Evolutionary conservation across 768 basidiomycete species (phyloP), one percentile per base, ranked within the genome.

Genomic region (Russula ochroleuca): DNA sequence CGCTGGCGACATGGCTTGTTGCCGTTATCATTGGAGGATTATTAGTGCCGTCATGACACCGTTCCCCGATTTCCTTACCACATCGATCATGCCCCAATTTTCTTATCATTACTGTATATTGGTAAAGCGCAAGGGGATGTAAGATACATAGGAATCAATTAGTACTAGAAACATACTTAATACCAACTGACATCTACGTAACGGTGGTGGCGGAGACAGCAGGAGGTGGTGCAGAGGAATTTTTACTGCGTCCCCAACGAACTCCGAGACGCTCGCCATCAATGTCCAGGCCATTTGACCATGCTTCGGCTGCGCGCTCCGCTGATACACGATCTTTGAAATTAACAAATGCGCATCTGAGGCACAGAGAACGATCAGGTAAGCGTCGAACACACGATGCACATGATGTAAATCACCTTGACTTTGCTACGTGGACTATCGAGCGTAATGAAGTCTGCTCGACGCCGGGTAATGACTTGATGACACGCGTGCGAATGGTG

Each of bases 261-360:
- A 96, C 82, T 50, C 81, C 78, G 11, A 89, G 82, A 38, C 78
- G 79, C 71, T 88, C 85, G 1, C 85, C 88, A 33, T 92, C 88
- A 28, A 98, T 79, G 68, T 96, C 95, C 11, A 98, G 78, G 1
- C 95, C 94, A 66, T 87, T 86, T n/a, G 92, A 85, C 85, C 95
- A 93, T 11, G 89, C 87, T 66, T 90, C 84, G 0, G 95, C 95
- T 0, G 92, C 94, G 17, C 79, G 78, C 75, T 99, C 97, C 17
- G 97, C 95, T n/a, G 83, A 79, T 7, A 79, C 71, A 21, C 97
- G 83, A 59, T 89, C 84, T 68, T 82, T 86, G 78, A 98, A 98
- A 74, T 98, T 98, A 58, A 97, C 82, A 74, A 99, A 99, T 1
- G 96, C 97, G 75, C 94, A 96, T 74, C 91, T 91, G 17, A 21